A percentile compares a stretch with the other conserved stretches of the same genome.
phyloP scores from a whole-genome alignment of 1,284 basidiomycete genomes.

The Trametes versicolor region DNA sequence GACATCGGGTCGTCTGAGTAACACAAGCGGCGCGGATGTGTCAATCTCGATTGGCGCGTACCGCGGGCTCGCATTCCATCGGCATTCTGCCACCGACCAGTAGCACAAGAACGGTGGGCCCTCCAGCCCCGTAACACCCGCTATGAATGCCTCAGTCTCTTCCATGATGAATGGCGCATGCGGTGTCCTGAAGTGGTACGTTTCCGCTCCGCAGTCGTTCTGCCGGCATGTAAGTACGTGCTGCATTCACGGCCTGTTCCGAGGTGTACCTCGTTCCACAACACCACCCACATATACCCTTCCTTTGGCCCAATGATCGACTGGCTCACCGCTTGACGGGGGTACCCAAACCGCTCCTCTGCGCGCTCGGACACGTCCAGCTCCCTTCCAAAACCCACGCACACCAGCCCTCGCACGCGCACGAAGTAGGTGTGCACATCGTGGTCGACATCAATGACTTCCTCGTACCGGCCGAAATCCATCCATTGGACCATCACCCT shows the following conservation, averaged over 20 bases:
- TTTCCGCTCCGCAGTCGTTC: neutral
- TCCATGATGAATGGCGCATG: neutral
- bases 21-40: neutral
- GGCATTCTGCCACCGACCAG: neutral
- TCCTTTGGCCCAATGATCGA: neutral
- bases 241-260: neutral
- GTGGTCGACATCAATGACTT: too few relatives aligned
- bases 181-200: neutral
- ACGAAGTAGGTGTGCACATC: too few relatives aligned
- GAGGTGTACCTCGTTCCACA: neutral
- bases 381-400: neutral
- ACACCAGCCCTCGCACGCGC: neutral
- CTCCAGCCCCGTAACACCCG: neutral
- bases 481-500: too few relatives aligned
- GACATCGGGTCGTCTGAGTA: neutral
- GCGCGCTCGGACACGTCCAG: neutral
- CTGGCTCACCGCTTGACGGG: neutral
- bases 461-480: too few relatives aligned
- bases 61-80: neutral
- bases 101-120: neutral
- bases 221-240: too few relatives aligned
- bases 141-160: neutral
- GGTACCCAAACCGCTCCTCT: neutral
- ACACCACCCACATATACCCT: neutral
- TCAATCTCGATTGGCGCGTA: neutral